Conservation (phyloP, 2,329 filamentous ascomycete species). For the Tolypocladium ophioglossoides region DNA sequence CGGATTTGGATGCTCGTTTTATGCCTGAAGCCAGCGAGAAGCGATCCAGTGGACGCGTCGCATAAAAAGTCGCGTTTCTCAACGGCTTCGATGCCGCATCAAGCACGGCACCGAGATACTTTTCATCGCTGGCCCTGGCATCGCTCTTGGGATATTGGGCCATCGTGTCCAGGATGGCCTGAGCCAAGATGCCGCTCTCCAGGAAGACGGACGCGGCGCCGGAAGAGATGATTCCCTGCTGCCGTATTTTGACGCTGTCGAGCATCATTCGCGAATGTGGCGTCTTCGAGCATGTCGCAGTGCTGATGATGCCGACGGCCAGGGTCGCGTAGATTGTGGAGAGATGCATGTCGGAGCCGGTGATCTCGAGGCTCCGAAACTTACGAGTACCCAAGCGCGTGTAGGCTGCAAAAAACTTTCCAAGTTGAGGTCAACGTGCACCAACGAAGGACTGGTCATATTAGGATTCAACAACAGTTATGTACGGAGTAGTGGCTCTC, state of each 20-base stretch:
- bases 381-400: background rate
- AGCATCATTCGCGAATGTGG: conserved; percentile 8
- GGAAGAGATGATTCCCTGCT: conserved; percentile 11
- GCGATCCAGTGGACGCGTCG: conserved; percentile 10
- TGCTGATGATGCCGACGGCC: background rate
- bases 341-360: background rate
- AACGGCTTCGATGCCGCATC: conserved; percentile 5
- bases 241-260: conserved; percentile 12
- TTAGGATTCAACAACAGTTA: background rate
- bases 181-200: conserved; percentile 12
- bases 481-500: no score
- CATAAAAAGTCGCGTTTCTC: conserved; percentile 5
- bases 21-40: conserved; percentile 12
- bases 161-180: conserved; percentile 8
- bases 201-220: conserved; percentile 11
- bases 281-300: background rate
- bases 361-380: background rate
- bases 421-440: no score
- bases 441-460: background rate
- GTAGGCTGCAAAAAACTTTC: background rate
- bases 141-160: conserved; percentile 6
- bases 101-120: conserved; percentile 8
- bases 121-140: conserved; percentile 1
- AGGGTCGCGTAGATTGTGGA: background rate
- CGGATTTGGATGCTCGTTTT: conserved; percentile 1